Conservation (phyloP, 2,329 filamentous ascomycete genomes). For the Trichoderma hamatum region DNA sequence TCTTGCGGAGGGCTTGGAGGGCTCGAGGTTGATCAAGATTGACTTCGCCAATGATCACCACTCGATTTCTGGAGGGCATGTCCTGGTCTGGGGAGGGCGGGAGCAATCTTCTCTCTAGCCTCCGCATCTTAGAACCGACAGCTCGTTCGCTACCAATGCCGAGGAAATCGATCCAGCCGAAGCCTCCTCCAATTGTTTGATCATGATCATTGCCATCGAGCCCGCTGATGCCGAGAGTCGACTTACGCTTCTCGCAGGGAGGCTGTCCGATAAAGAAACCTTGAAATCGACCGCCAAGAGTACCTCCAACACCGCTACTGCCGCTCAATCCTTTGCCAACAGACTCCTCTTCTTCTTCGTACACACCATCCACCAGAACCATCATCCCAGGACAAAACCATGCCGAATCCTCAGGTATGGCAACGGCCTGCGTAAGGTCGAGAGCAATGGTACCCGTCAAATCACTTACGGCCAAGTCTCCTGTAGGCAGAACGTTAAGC, state of each 20-base stretch:
- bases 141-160: conserved; percentile 89
- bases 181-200: conserved; percentile 73
- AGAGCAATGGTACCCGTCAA: conserved; percentile 84
- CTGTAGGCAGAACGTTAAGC: conserved; percentile 77
- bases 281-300: conserved; percentile 88
- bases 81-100: conserved; percentile 43
- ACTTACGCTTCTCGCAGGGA: conserved; percentile 80
- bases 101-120: conserved; percentile 71
- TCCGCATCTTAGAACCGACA: conserved; percentile 79
- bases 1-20: conserved; percentile 76
- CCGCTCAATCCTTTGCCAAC: conserved; percentile 71
- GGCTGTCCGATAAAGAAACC: conserved; percentile 90
- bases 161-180: conserved; percentile 97
- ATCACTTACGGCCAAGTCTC: conserved; percentile 81
- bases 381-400: conserved; percentile 98
- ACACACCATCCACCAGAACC: conserved; percentile 91
- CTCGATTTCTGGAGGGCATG: conserved; percentile 49
- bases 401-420: conserved; percentile 80
- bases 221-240: conserved; percentile 72
- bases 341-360: conserved; percentile 85
- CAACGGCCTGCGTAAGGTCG: conserved; percentile 77
- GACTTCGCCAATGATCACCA: conserved; percentile 83
- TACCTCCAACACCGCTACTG: conserved; percentile 81
- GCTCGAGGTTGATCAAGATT: conserved; percentile 84
- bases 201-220: conserved; percentile 61